Base-by-base conservation (phyloP, 768 basidiomycete species). In the Amanita pseudoporphyria region DNA sequence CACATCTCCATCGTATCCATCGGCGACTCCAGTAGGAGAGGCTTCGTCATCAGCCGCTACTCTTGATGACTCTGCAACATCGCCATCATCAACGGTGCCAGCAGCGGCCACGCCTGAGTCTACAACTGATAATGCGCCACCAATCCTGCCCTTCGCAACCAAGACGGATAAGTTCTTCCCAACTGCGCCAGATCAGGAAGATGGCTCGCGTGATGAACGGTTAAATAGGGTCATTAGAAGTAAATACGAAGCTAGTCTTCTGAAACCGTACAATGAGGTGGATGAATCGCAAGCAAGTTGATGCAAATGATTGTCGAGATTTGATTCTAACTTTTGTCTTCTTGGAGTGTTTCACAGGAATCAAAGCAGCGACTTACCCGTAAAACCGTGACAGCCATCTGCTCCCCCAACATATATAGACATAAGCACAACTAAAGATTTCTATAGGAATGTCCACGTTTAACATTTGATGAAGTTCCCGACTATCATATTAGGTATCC, bases 251-350 rank as follows among this genome's bases (percentile, higher is more conserved):
- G 95, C 95, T 2, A 94, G 94, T 0, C 64, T 98, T 37, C 67
- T 97, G 55, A 93, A 90, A 60, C 95, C 95, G 3, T 96, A 95
- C 59, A 94, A 97, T 65, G 48, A 76, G 87, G 49, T 97, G 93
- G 93, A 95, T 97, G 90, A 91, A 93, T 56, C 71, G 82, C 62
- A 91, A 93, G 91, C 92, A 62, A 39, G 69, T 59, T 12, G 45
- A 13, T 44, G 26, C 9, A 12, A 13, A 19, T 51, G 41, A 12
- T 9, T 49, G 16, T 22, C 24, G 19, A 14, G 3, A 19, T 53
- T 32, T 41, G 37, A 28, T 49, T 38, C 28, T 42, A 31, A 26
- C 32, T 56, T 19, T 51, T 51, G 18, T 16, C 39, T 52, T 18
- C 24, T 47, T 32, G 13, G 55, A 92, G 89, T 60, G 87, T 95